phyloP scores from a whole-genome alignment of 2,329 filamentous ascomycete species.

The Mollisia scopiformis region DNA sequence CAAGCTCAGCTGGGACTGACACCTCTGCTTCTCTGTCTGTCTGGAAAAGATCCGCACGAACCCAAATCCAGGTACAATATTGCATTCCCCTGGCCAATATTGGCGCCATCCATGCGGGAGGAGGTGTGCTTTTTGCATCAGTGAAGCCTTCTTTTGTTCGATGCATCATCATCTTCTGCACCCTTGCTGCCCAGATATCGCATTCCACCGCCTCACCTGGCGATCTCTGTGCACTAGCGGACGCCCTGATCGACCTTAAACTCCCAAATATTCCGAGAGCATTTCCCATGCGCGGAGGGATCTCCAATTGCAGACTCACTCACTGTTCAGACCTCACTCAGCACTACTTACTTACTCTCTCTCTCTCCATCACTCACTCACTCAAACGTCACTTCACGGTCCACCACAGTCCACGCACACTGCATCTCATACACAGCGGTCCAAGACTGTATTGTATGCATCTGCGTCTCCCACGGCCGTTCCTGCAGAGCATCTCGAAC shows the following conservation, averaged over 20 bases:
- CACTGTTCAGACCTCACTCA: background rate
- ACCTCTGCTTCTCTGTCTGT: background rate
- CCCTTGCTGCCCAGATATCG: slow-evolving; percentile 21
- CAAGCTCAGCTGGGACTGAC: background rate
- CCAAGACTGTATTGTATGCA: no score
- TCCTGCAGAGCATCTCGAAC: no score
- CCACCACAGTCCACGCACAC: no score
- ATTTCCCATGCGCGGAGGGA: background rate
- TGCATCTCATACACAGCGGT: no score
- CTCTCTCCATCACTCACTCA: no score
- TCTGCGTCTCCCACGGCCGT: background rate
- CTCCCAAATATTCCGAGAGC: background rate
- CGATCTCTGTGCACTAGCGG: slow-evolving; percentile 29
- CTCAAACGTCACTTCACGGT: no score
- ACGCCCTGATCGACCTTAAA: slow-evolving; percentile 27
- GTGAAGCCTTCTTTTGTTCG: background rate
- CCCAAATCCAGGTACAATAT: background rate
- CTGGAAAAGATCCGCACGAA: background rate
- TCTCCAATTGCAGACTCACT: background rate
- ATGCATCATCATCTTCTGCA: background rate
- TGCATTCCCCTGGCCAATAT: background rate
- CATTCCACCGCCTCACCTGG: slow-evolving; percentile 30
- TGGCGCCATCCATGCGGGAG: background rate
- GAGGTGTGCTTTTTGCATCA: slow-evolving; percentile 1
- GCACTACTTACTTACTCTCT: no score